Evolutionary conservation across 2,329 filamentous ascomycete species (phyloP).

Genomic region (Talaromyces sp.): DNA sequence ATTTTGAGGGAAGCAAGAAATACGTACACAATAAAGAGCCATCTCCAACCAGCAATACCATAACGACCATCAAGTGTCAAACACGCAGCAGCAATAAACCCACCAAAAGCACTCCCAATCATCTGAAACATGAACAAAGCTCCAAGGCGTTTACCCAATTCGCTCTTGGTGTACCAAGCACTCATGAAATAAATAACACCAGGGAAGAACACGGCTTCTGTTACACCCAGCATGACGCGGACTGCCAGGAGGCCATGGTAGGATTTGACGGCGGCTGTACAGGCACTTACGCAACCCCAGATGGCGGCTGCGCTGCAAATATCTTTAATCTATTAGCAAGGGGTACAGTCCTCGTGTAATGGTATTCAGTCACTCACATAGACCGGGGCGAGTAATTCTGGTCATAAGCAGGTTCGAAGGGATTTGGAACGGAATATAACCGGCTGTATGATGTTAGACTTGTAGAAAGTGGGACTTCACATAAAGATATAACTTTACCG

Average conservation of each 20-base stretch:
- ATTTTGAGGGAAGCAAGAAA: not conserved
- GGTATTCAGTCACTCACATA: not conserved
- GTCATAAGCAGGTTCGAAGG: not conserved
- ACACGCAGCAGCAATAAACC: constrained; percentile 38
- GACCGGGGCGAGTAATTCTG: not conserved
- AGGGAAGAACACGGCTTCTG: constrained; percentile 64
- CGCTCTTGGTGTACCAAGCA: constrained; percentile 59
- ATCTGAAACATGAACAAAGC: constrained; percentile 46
- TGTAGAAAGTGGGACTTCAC: not conserved
- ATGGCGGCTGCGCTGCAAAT: not conserved
- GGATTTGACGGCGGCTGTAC: constrained; percentile 1
- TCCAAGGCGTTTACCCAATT: constrained; percentile 21
- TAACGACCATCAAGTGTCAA: constrained; percentile 37
- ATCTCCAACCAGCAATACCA: constrained; percentile 44
- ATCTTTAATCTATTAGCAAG: not conserved
- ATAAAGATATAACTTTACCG: not conserved
- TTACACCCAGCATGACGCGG: constrained; percentile 53
- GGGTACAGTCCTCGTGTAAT: too few species aligned
- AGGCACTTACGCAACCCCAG: not conserved
- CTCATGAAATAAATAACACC: constrained; percentile 64
- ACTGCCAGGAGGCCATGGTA: not conserved
- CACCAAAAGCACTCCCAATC: constrained; percentile 42
- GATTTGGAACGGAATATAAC: not conserved
- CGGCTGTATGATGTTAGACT: not conserved
- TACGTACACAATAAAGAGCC: constrained; percentile 44